Percentiles rank a stretch among this genome's conserved stretches.
phyloP scores from a whole-genome alignment of 371 early-diverging fungal genomes.

The Mortierella sp. region DNA sequence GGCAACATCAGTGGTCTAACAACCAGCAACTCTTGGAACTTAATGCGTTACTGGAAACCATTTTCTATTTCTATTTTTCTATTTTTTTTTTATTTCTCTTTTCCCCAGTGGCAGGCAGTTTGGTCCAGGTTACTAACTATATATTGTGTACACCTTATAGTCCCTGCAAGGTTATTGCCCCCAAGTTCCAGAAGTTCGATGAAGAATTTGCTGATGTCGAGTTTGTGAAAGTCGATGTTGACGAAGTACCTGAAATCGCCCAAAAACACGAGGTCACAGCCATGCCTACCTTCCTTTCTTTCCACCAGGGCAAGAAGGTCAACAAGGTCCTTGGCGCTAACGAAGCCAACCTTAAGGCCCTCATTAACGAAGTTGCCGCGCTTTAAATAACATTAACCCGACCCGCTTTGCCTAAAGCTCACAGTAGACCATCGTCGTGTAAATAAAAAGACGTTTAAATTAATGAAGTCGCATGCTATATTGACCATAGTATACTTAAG shows the following conservation, averaged over 20 bases:
- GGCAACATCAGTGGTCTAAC: too few relatives aligned
- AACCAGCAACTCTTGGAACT: too few relatives aligned
- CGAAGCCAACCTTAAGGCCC: slow-evolving; percentile 10
- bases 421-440: neutral
- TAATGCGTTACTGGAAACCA: too few relatives aligned
- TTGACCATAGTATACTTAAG: too few relatives aligned
- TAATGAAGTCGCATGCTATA: too few relatives aligned
- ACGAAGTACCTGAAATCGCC: slow-evolving; percentile 79
- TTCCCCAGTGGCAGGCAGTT: too few relatives aligned
- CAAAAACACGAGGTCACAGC: slow-evolving; percentile 76
- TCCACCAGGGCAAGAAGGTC: slow-evolving; percentile 78
- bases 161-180: slow-evolving; percentile 92
- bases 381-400: slow-evolving; percentile 4
- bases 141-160: slow-evolving; percentile 40
- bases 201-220: slow-evolving; percentile 60
- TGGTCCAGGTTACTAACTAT: neutral
- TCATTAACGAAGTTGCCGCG: neutral
- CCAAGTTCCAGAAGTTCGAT: slow-evolving; percentile 74
- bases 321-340: slow-evolving; percentile 84
- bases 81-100: too few relatives aligned
- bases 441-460: neutral
- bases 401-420: neutral
- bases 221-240: slow-evolving; percentile 91
- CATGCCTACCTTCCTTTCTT: slow-evolving; percentile 94
- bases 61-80: too few relatives aligned